phyloP scores from a whole-genome alignment of 2,329 filamentous ascomycete species.

The Penicillium sp. region DNA sequence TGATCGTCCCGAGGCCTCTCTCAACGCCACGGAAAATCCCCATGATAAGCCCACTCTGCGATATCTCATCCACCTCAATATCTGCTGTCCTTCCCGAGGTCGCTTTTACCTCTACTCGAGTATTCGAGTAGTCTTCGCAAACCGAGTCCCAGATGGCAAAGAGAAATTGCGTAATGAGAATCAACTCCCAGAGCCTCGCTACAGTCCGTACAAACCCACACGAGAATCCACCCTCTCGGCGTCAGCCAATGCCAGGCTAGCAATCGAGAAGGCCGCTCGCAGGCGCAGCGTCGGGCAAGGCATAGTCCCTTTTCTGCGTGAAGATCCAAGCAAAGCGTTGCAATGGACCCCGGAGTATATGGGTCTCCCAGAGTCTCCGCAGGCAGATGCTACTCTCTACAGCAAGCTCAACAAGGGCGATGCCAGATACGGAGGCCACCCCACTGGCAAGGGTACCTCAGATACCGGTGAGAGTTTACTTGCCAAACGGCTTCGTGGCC shows the following conservation, averaged over 20 bases:
- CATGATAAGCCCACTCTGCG: conserved; percentile 69
- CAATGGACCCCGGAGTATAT: conserved; percentile 11
- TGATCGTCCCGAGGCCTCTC: conserved; percentile 56
- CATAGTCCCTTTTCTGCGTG: conserved; percentile 8
- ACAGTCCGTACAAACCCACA: conserved; percentile 75
- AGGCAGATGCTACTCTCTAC: conserved; percentile 49
- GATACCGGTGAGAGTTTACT: conserved; percentile 66
- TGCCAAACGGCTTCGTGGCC: conserved; percentile 65
- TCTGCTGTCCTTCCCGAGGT: conserved; percentile 81
- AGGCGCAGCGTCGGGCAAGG: conserved; percentile 58
- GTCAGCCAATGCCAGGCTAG: conserved; percentile 52
- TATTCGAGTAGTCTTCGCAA: conserved; percentile 93
- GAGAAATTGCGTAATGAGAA: conserved; percentile 89
- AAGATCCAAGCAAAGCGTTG: conserved; percentile 10
- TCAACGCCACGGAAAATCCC: conserved; percentile 42
- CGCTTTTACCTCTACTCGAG: conserved; percentile 89
- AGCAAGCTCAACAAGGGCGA: conserved; percentile 70
- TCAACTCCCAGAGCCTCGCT: conserved; percentile 83
- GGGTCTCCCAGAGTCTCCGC: conserved; percentile 20
- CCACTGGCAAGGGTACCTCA: conserved; percentile 39
- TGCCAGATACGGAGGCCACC: conserved; percentile 60
- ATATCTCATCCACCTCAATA: conserved; percentile 89
- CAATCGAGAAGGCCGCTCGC: conserved; percentile 61
- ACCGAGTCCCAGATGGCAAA: conserved; percentile 91
- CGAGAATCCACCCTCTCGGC: conserved; percentile 43